A percentile compares a stretch with the other conserved stretches of the same genome.
phyloP scores from a whole-genome alignment of 305 asterid species.

The Andrographis paniculata region DNA sequence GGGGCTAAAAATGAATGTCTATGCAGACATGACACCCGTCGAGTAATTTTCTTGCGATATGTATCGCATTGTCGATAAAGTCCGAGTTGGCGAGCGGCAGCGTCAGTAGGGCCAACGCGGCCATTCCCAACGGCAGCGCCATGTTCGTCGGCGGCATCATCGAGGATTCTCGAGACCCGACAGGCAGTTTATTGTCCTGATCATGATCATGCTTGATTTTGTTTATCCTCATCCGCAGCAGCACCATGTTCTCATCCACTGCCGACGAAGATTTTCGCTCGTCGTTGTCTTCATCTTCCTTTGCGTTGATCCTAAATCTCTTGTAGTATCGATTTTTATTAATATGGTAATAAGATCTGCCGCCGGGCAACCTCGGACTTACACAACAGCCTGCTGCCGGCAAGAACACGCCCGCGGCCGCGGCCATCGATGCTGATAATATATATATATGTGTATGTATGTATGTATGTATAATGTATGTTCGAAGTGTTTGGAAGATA shows the following conservation, averaged over 20 bases:
- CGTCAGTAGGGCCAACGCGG: constrained; percentile 27
- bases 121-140: constrained; percentile 35
- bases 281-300: neutral
- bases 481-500: too few relatives aligned
- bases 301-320: neutral
- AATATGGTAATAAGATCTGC: too few relatives aligned
- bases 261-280: neutral
- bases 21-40: neutral
- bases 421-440: too few relatives aligned
- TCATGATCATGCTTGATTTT: neutral
- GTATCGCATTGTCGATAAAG: neutral
- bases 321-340: too few relatives aligned
- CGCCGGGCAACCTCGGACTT: too few relatives aligned
- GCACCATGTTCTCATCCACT: neutral
- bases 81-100: constrained; percentile 17
- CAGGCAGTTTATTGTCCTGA: neutral
- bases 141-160: constrained; percentile 31
- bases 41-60: neutral
- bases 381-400: too few relatives aligned
- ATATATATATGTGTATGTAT: too few relatives aligned
- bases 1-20: neutral
- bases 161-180: constrained; percentile 28
- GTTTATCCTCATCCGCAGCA: neutral
- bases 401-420: too few relatives aligned
- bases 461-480: too few relatives aligned